A percentile compares a stretch with the other conserved stretches of the same genome.
Evolutionary conservation across 176 grass and related monocot genomes (phyloP).

Genomic region (bread wheat (Triticum aestivum)): DNA sequence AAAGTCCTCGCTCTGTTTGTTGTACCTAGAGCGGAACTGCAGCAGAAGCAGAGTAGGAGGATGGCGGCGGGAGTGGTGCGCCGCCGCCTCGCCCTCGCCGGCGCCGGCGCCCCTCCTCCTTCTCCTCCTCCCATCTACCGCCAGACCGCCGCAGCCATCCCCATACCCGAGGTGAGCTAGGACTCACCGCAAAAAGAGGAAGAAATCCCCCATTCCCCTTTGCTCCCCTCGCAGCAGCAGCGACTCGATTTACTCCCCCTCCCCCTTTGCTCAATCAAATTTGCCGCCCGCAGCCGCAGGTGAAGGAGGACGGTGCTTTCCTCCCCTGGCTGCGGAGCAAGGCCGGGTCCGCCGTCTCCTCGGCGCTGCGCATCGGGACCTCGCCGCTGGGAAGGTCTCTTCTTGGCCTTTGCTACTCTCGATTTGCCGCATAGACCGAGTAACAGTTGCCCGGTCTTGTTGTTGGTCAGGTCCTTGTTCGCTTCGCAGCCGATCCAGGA

Average conservation of each 20-base stretch:
- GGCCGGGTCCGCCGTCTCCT: slow-evolving; percentile 41
- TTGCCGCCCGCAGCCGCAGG: no score
- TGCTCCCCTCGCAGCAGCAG: no score
- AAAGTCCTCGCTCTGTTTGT: no score
- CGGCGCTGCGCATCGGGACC: slow-evolving; percentile 35
- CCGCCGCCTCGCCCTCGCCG: no score
- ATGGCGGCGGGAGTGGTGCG: no score
- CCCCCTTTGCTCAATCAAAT: no score
- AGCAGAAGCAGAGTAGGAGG: no score
- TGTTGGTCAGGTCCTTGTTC: slow-evolving; percentile 46
- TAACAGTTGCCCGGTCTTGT: neutral
- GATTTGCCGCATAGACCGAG: neutral
- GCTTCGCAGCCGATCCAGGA: slow-evolving; percentile 31
- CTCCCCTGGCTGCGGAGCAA: slow-evolving; percentile 48
- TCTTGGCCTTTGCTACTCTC: neutral
- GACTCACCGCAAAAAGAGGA: neutral
- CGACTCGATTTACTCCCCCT: no score
- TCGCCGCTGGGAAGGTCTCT: slow-evolving; percentile 44
- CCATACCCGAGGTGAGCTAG: neutral
- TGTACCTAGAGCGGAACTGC: no score
- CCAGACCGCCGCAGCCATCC: neutral
- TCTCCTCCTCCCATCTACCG: no score
- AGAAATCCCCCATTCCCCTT: neutral
- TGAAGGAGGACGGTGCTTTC: slow-evolving; percentile 18
- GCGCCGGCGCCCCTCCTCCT: no score